Evolutionary conservation across 306 rosid genomes (phyloP).

Genomic region (Acmispon strigosus): DNA sequence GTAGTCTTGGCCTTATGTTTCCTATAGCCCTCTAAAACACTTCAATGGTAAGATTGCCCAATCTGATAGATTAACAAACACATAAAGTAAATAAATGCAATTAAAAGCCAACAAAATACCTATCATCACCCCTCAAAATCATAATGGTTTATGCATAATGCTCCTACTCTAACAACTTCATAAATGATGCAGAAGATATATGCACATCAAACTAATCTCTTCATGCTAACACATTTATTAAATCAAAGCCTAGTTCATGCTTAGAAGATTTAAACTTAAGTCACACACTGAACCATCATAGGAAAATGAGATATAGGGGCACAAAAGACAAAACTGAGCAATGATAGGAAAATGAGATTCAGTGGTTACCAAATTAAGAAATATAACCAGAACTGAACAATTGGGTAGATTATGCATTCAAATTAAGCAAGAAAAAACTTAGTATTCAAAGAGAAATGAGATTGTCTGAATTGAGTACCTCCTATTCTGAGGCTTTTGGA

Average conservation of each 20-base stretch:
- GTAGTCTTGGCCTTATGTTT: constrained; percentile 13
- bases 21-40: constrained; percentile 12
- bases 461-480: constrained; percentile 35
- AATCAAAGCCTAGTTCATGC: constrained; percentile 11
- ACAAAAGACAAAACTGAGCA: constrained; percentile 17
- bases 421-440: background rate
- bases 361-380: background rate
- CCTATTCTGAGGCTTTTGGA: constrained; percentile 15
- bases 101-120: background rate
- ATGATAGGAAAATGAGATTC: background rate
- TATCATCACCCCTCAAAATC: background rate
- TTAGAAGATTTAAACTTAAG: background rate
- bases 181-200: background rate
- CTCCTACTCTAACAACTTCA: constrained; percentile 2
- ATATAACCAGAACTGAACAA: constrained; percentile 3
- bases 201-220: background rate
- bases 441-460: constrained; percentile 17
- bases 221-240: background rate
- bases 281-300: background rate
- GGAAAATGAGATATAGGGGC: background rate
- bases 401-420: constrained; percentile 11
- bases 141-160: background rate
- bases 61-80: constrained; percentile 28
- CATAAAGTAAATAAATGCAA: constrained; percentile 15
- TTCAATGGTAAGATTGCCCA: constrained; percentile 17